A percentile compares a stretch with the other conserved stretches of the same genome.
Evolutionary conservation across 2,329 filamentous ascomycete species (phyloP).

Genomic region (Gnomoniopsis sp.): DNA sequence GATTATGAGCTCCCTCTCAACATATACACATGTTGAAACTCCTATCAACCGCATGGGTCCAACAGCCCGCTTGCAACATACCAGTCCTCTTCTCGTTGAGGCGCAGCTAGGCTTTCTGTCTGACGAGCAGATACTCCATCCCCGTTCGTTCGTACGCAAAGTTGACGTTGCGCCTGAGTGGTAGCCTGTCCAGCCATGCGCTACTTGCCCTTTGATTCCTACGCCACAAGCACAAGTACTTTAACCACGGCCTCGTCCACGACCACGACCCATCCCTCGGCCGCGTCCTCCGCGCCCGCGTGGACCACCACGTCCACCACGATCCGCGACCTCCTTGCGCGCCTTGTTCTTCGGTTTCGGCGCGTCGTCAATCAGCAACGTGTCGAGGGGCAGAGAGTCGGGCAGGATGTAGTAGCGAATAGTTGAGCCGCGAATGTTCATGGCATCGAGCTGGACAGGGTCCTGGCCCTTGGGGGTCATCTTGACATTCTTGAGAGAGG

Average conservation of each 20-base stretch:
- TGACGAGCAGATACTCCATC: neutral
- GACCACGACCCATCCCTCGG: constrained; percentile 32
- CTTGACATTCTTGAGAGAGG: constrained; percentile 89
- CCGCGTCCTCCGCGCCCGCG: constrained; percentile 53
- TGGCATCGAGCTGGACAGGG: constrained; percentile 83
- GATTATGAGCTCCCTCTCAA: constrained; percentile 3
- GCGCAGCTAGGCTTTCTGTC: neutral
- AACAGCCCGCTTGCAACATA: neutral
- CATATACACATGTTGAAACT: neutral
- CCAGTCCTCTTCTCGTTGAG: neutral
- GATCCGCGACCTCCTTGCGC: constrained; percentile 73
- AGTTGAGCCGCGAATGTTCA: constrained; percentile 94
- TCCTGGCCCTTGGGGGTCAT: constrained; percentile 91
- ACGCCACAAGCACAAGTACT: neutral
- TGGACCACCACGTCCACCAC: constrained; percentile 52
- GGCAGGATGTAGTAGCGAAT: constrained; percentile 97
- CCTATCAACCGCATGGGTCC: neutral
- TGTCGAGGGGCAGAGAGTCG: constrained; percentile 91
- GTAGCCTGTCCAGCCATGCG: neutral
- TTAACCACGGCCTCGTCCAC: constrained; percentile 6
- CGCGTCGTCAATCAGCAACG: constrained; percentile 90
- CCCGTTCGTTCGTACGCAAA: neutral
- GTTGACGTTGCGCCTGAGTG: neutral
- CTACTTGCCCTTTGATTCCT: neutral
- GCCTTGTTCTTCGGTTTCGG: constrained; percentile 99